Evolutionary conservation across 306 rosid genomes (phyloP).

Genomic region (Macrotyloma uniflorum): DNA sequence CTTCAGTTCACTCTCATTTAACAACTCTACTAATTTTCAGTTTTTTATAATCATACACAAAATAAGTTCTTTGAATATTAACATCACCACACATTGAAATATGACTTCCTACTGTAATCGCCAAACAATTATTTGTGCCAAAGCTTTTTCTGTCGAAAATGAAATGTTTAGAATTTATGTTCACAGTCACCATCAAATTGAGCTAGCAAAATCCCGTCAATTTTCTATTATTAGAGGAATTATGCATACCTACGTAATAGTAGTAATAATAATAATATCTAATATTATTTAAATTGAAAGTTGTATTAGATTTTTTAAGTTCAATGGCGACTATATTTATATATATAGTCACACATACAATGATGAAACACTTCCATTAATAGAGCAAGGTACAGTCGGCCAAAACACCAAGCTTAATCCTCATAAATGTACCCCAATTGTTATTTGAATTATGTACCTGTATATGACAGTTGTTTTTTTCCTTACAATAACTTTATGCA

Average conservation of each 20-base stretch:
- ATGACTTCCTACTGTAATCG: not conserved
- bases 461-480: not conserved
- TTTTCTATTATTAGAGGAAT: not conserved
- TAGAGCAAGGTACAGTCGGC: not conserved
- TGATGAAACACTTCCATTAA: not conserved
- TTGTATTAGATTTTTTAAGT: not conserved
- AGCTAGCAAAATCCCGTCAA: not conserved
- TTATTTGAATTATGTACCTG: constrained; percentile 19
- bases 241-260: not conserved
- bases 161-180: not conserved
- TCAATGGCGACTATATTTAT: not conserved
- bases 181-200: not conserved
- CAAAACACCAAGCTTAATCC: not conserved
- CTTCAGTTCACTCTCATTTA: not conserved
- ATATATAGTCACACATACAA: not conserved
- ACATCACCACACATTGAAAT: too few relatives aligned
- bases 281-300: not conserved
- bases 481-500: not conserved
- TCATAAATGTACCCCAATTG: not conserved
- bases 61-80: too few relatives aligned
- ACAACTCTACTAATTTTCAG: too few relatives aligned
- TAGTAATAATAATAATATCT: not conserved
- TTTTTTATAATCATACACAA: too few relatives aligned
- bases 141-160: not conserved
- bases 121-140: not conserved